Evolutionary conservation across 202 grass and related monocot genomes (phyloP).

Genomic region (Digitaria exilis): DNA sequence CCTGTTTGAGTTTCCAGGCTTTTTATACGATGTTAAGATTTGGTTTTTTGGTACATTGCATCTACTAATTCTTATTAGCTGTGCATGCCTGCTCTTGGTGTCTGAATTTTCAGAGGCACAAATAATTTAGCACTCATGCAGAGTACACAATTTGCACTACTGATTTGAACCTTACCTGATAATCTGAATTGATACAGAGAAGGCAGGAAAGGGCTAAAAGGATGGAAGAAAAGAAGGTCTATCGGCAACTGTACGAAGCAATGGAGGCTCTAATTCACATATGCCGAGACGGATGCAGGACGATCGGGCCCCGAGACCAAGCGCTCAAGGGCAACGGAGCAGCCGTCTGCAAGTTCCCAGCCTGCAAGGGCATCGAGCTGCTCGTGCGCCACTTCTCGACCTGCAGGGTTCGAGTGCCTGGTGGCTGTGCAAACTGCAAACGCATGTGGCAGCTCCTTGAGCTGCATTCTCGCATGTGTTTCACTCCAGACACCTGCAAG

Average conservation of each 20-base stretch:
- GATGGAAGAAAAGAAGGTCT: conserved; percentile 60
- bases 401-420: conserved; percentile 55
- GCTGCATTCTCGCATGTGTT: conserved; percentile 77
- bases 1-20: not conserved
- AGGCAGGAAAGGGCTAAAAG: conserved; percentile 48
- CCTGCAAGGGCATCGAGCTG: conserved; percentile 70
- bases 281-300: conserved; percentile 70
- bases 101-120: not conserved
- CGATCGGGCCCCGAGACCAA: conserved; percentile 71
- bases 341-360: conserved; percentile 54
- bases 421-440: conserved; percentile 76
- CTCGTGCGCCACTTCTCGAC: conserved; percentile 73
- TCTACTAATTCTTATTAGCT: not conserved
- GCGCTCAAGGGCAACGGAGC: conserved; percentile 48
- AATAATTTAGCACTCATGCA: not conserved
- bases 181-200: conserved; percentile 51
- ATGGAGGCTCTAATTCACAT: conserved; percentile 86
- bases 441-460: conserved; percentile 87
- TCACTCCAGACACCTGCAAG: conserved; percentile 48
- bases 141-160: not conserved
- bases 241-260: conserved; percentile 64
- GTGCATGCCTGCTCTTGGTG: not conserved
- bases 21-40: not conserved
- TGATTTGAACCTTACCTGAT: not conserved
- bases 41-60: not conserved